phyloP scores from a whole-genome alignment of 768 basidiomycete species.

The Boletus rubropictus region DNA sequence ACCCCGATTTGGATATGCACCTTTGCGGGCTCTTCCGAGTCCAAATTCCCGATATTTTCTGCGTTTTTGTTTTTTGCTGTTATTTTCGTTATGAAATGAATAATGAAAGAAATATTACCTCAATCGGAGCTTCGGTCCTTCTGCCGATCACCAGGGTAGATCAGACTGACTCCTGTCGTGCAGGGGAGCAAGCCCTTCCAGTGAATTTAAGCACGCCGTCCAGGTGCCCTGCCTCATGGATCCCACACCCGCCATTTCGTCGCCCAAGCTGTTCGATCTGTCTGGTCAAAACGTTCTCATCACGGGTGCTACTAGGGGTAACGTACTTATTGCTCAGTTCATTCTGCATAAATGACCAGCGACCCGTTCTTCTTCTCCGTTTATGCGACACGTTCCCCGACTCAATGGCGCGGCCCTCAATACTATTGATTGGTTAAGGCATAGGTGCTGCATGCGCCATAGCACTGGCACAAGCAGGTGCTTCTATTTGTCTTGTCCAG shows the following conservation, averaged over 20 bases:
- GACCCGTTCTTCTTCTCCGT: conserved; percentile 5
- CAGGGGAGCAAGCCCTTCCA: not conserved
- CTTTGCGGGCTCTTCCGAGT: conserved; percentile 9
- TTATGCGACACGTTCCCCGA: conserved; percentile 14
- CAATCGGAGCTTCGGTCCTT: conserved; percentile 25
- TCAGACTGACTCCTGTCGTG: conserved; percentile 7
- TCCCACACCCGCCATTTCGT: conserved; percentile 43
- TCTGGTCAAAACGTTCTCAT: conserved; percentile 64
- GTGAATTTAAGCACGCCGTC: conserved; percentile 21
- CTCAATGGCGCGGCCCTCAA: conserved; percentile 1
- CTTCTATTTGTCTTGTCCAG: conserved; percentile 43
- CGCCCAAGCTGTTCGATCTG: conserved; percentile 63
- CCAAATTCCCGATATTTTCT: conserved; percentile 13
- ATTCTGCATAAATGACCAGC: conserved; percentile 13
- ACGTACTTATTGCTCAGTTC: conserved; percentile 22
- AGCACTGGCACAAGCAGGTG: conserved; percentile 52
- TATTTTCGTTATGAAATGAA: not conserved
- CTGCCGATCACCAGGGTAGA: conserved; percentile 30
- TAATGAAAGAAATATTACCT: conserved; percentile 3
- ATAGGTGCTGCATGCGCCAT: conserved; percentile 52
- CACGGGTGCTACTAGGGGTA: conserved; percentile 77
- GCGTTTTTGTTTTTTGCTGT: conserved; percentile 1
- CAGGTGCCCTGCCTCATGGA: conserved; percentile 37
- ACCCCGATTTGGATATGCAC: conserved; percentile 18
- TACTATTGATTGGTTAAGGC: conserved; percentile 33